phyloP scores from a whole-genome alignment of 2,329 filamentous ascomycete genomes.

The Ceratocystis lukuohia region DNA sequence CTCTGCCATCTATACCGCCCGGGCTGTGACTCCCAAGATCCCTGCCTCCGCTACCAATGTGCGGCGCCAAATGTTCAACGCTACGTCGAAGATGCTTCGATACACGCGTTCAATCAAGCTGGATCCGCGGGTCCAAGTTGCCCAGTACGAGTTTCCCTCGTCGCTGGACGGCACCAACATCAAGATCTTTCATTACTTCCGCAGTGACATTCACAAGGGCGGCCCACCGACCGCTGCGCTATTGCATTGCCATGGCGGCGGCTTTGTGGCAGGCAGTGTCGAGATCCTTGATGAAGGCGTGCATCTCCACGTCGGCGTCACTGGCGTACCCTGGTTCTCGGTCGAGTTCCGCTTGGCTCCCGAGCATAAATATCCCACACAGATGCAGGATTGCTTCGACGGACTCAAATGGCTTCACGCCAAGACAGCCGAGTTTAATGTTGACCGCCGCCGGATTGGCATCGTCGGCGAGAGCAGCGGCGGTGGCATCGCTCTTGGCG shows the following conservation, averaged over 20 bases:
- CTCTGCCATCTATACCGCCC: conserved; percentile 9
- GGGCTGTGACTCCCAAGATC: conserved; percentile 3
- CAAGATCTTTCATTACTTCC: conserved; percentile 13
- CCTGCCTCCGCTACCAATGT: neutral
- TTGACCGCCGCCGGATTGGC: conserved; percentile 21
- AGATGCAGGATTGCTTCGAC: conserved; percentile 28
- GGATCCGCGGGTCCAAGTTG: conserved; percentile 7
- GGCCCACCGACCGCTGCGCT: conserved; percentile 23
- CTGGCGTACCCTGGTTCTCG: conserved; percentile 27
- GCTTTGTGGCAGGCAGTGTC: conserved; percentile 27
- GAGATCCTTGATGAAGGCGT: conserved; percentile 28
- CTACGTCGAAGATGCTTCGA: conserved; percentile 13
- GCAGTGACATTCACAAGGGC: neutral
- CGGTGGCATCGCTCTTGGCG: conserved; percentile 21
- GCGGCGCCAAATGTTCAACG: conserved; percentile 16
- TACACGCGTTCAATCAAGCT: conserved; percentile 5
- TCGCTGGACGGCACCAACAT: conserved; percentile 9
- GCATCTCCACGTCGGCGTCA: conserved; percentile 27
- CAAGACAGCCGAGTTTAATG: conserved; percentile 22
- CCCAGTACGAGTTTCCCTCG: conserved; percentile 1
- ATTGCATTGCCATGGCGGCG: conserved; percentile 32
- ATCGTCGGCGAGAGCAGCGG: conserved; percentile 22
- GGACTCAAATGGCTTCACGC: conserved; percentile 23
- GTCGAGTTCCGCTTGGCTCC: conserved; percentile 34
- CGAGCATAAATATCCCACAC: conserved; percentile 29